Evolutionary conservation across 345 rosid species (phyloP), one percentile per base, ranked within the genome.

Genomic region (Barbarea vulgaris): DNA sequence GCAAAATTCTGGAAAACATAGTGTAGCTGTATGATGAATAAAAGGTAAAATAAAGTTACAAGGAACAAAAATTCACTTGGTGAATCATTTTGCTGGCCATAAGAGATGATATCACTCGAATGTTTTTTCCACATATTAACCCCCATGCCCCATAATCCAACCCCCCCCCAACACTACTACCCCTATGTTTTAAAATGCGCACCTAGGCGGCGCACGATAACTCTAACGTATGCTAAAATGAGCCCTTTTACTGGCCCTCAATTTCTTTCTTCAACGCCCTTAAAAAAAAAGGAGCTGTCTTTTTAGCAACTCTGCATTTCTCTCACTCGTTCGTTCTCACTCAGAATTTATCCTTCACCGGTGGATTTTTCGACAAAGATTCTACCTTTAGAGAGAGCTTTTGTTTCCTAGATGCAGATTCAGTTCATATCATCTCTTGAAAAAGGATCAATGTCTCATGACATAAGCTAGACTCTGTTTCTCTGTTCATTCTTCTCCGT

Each of bases 81-180:
- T 70, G 76, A 72, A 93, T 93, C 80, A 93, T 93, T 67, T 82
- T 89, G 96, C 87, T 93, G 82, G 97, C 97, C 98, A 90, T 83
- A 10, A 75, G 61, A 67, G 44, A 75, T 67, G 46, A 33, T 75
- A 58, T 58, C 72, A 78, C 30, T 59, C 47, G 47, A 59, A 34
- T 36, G 64, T 59, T 19, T 59, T 13, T 12, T 12, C 64, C 64
- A 58, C 64, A 12, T 11, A 58, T 12, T 6, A 18, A 19, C 14
- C 46, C 44, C 64, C 47, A 59, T 59, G 64, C 30, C 42, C n/a
- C n/a, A n/a, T 34, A 58, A 36, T 19, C 27, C 30, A 59, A 30
- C 27, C 64, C 64, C 64, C 5, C 27, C 64, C 64, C 64, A 44
- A 19, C 67, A 51, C 28, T 50, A 60, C 64, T 33, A 48, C 55